These are phyloP conservation scores for Phytophthora rubi DNA, from an alignment of 352 stramenopile species.

Conservation along the genomic window DNA sequence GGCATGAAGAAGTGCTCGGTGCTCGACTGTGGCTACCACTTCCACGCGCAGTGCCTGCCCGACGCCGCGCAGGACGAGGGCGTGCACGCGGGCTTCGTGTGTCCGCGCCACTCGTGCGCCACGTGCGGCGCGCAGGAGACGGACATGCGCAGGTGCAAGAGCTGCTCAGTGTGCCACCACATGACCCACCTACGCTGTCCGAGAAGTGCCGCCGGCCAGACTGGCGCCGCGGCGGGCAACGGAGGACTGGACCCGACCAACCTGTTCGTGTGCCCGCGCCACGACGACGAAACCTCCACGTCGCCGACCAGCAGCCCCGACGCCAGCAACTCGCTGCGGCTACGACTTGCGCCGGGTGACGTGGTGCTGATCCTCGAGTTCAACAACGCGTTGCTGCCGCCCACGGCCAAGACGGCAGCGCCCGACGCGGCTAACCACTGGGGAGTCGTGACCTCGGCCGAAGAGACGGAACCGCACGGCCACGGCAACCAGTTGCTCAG, in stretches of 20 bases:
- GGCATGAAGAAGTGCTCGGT: conserved; percentile 60
- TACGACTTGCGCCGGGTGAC: conserved; percentile 52
- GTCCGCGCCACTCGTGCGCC: conserved; percentile 63
- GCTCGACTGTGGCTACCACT: conserved; percentile 63
- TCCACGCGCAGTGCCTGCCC: conserved; percentile 55
- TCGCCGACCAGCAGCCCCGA: conserved; percentile 23
- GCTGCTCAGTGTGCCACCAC: conserved; percentile 59
- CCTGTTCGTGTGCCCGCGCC: conserved; percentile 54
- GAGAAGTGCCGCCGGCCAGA: not conserved
- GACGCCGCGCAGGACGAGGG: conserved; percentile 3
- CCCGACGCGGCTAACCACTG: conserved; percentile 61
- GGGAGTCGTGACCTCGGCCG: conserved; percentile 55
- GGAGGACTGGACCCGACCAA: conserved; percentile 38
- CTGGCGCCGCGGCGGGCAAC: not conserved
- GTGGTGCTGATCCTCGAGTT: conserved; percentile 77
- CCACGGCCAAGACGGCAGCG: conserved; percentile 39
- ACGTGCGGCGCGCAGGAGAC: conserved; percentile 56
- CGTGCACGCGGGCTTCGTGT: conserved; percentile 46
- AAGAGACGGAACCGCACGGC: conserved; percentile 52
- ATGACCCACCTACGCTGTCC: conserved; percentile 61
- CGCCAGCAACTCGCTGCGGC: conserved; percentile 42
- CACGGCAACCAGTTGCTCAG: conserved; percentile 63
- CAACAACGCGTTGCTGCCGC: conserved; percentile 59
- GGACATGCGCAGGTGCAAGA: conserved; percentile 56
- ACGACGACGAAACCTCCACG: conserved; percentile 29